Base-by-base conservation (phyloP, 2,329 filamentous ascomycete genomes). In the Alternaria infectoria region DNA sequence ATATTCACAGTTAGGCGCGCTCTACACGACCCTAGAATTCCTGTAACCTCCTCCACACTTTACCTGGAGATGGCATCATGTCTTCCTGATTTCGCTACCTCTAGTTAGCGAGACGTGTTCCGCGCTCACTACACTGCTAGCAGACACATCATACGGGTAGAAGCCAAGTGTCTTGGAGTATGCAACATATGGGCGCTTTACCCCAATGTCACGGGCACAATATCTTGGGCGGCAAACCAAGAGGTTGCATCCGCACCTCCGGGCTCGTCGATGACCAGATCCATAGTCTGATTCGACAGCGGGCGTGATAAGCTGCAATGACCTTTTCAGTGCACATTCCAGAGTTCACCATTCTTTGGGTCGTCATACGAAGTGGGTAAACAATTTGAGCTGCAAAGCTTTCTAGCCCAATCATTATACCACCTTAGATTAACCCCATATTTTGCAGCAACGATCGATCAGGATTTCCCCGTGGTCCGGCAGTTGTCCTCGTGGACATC, bases 401-500 rank as follows among this genome's bases (percentile, higher is more conserved):
- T 28, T 51, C 40, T 61, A 70, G 61, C 65, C 74, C 73, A 75
- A 75, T 75, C 63, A 64, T 67, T 62, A 69, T 61, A 69, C 5
- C 61, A 57, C 44, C 36, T 68, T 76, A 76, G 51, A 77, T 77
- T 75, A 72, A 73, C 62, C 60, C 65, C 67, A 73, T 71, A 73
- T 71, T 61, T 62, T 64, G 64, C 66, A 57, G 54, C 61, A 69
- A 63, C 64, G 58, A 65, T 59, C 68, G 64, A 74, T 68, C 67
- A 72, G 61, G 57, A n/a, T 51, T 66, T 67, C 65, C 69, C 65
- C 56, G 65, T 66, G 44, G 64, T 45, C 69, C 74, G 74, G 73
- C 70, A 76, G 67, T 73, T 76, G 52, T 40, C 59, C 64, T 59
- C 69, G 60, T 64, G 61, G 61, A 65, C 58, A 49, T 49, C 13